Base-by-base conservation (phyloP, 139 green algal genomes). In the Asterochloris erici region DNA sequence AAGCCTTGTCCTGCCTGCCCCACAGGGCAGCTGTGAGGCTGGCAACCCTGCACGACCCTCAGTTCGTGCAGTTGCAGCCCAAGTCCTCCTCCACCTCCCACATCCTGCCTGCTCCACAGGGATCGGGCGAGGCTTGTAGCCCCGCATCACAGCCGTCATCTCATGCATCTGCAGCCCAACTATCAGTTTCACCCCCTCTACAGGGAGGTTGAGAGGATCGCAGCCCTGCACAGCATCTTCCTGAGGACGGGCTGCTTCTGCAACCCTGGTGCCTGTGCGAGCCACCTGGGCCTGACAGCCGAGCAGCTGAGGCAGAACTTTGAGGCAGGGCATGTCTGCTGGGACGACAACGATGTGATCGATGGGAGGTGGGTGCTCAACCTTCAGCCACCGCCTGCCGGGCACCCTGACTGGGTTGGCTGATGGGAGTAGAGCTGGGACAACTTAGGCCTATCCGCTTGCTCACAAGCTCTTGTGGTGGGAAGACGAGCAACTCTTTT, bases 221-320 rank as follows among this genome's bases (percentile, higher is more conserved):
- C 95, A 21, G 86, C 61, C 0, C 83, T 95, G 74, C 78, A 88
- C 54, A 77, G 89, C 74, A 93, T 98, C 63, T 62, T 85, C 14
- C 87, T 98, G 69, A 88, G 96, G 61, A 90, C 89, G 16, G 96
- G 96, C 68, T 96, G 91, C 87, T 94, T 97, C 84, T 98, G 96
- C 86, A 98, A 98, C 87, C 96, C 96, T 16, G 96, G 96, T 10
- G 90, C 91, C 14, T 93, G 89, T 73, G 86, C 86, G 11, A 78
- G 73, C 28, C 88, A 89, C 74, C 76, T 95, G 62, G 85, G 89
- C 54, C 82, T 94, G 15, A 84, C 74, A 14, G 24, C 85, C 0
- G 69, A 54, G 0, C 85, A 96, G 9, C 60, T 94, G 76, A 80
- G 80, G 26, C 64, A 38, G 12, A 90, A 96, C 84, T 90, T 82